Conservation (phyloP, 164 flowering plant genomes). For the Taxillus chinensis region DNA sequence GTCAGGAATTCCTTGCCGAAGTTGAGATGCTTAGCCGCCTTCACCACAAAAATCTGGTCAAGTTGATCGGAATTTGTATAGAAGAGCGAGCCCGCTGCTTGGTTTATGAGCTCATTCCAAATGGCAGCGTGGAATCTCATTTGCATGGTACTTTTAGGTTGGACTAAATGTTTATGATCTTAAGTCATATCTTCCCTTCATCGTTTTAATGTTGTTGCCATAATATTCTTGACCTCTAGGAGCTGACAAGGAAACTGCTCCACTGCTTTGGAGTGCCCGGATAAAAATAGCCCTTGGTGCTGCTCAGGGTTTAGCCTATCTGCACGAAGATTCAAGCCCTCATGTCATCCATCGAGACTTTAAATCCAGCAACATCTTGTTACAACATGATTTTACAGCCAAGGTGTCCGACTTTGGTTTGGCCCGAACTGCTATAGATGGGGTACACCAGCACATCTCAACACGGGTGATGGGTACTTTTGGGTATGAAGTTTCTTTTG, state of each 20-base stretch:
- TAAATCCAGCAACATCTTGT: conserved; percentile 86
- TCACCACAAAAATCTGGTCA: conserved; percentile 90
- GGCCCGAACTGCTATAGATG: conserved; percentile 74
- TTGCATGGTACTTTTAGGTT: conserved; percentile 61
- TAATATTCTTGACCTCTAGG: conserved; percentile 24
- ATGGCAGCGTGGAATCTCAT: conserved; percentile 96
- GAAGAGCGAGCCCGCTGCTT: conserved; percentile 69
- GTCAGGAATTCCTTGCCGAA: conserved; percentile 87
- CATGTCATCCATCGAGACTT: conserved; percentile 92
- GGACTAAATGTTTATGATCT: neutral
- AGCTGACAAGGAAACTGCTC: conserved; percentile 54
- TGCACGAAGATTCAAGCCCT: conserved; percentile 96
- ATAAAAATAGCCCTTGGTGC: conserved; percentile 93
- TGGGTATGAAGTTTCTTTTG: conserved; percentile 39
- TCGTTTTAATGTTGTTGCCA: neutral
- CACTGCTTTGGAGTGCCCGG: conserved; percentile 80
- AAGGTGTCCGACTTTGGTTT: conserved; percentile 95
- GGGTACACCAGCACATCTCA: conserved; percentile 62
- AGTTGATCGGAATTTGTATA: conserved; percentile 84
- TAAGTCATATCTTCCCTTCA: neutral
- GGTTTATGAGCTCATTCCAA: conserved; percentile 86
- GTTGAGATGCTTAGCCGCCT: conserved; percentile 97
- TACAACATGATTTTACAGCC: conserved; percentile 84
- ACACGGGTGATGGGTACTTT: conserved; percentile 93
- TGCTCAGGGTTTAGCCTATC: conserved; percentile 91